A percentile compares a stretch with the other conserved stretches of the same genome.
These are phyloP conservation scores for Trichoderma sp. DNA, from an alignment of 2,329 filamentous ascomycete genomes.

Conservation along the genomic window DNA sequence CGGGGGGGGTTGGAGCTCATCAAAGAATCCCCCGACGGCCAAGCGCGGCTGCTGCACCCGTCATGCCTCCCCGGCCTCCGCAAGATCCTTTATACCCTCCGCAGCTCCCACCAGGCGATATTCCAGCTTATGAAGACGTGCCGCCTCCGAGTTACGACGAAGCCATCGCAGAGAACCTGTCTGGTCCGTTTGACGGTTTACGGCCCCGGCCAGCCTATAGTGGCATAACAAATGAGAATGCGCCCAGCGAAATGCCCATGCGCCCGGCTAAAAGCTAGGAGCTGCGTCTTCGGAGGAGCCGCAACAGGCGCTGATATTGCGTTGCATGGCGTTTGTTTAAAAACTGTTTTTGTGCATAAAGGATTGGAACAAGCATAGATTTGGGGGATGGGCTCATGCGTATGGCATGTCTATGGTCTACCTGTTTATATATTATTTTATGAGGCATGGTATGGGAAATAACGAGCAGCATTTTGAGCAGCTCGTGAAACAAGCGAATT, in stretches of 20 bases:
- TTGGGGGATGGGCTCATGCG: neutral
- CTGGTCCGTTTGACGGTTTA: constrained; percentile 66
- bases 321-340: neutral
- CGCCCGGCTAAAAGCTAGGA: constrained; percentile 38
- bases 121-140: constrained; percentile 66
- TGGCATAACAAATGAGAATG: constrained; percentile 63
- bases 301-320: too few species aligned
- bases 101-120: constrained; percentile 51
- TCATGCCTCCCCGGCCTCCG: constrained; percentile 35
- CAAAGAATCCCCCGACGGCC: constrained; percentile 30
- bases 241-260: constrained; percentile 51
- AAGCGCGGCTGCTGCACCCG: constrained; percentile 29
- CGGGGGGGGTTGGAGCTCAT: constrained; percentile 24
- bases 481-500: neutral
- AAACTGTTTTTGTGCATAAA: neutral
- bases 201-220: constrained; percentile 66
- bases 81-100: constrained; percentile 60
- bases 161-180: constrained; percentile 75
- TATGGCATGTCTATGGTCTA: neutral
- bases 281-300: too few species aligned
- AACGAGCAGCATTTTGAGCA: neutral
- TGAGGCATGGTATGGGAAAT: neutral
- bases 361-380: constrained; percentile 4
- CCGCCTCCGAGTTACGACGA: constrained; percentile 97
- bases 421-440: neutral